These are phyloP conservation scores for Aotearoamyces nothofagi DNA, from an alignment of 2,329 filamentous ascomycete genomes.

Conservation along the genomic window DNA sequence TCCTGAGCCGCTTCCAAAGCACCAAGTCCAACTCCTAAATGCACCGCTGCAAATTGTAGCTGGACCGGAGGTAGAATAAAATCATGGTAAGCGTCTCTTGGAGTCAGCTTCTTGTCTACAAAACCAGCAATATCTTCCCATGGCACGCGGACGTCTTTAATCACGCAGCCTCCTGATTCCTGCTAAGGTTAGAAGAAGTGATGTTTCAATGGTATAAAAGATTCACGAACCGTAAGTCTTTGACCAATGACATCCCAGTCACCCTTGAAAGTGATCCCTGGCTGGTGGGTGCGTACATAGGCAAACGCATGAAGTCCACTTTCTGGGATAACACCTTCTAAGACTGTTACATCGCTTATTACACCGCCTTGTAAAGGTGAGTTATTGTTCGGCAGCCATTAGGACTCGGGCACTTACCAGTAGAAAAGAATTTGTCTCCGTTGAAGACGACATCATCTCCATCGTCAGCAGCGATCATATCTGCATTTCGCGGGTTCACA, in stretches of 20 bases:
- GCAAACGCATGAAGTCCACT: constrained; percentile 1
- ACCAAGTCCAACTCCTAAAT: constrained; percentile 1
- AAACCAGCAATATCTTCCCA: constrained; percentile 1
- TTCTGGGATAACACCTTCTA: constrained; percentile 1
- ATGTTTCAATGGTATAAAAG: background rate
- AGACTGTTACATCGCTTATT: constrained; percentile 2
- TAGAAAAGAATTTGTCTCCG: constrained; percentile 2
- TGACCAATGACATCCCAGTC: constrained; percentile 3
- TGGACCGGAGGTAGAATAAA: constrained; percentile 2
- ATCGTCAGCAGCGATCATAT: constrained; percentile 2
- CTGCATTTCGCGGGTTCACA: constrained; percentile 2
- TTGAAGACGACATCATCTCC: constrained; percentile 2
- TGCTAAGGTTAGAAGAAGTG: no score
- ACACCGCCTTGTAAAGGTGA: constrained; percentile 1
- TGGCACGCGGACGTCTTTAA: constrained; percentile 1
- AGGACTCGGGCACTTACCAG: background rate
- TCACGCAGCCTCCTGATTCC: constrained; percentile 2
- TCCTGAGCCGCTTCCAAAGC: background rate
- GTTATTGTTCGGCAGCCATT: no score
- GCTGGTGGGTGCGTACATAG: constrained; percentile 1
- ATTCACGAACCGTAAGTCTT: constrained; percentile 1
- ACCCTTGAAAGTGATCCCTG: constrained; percentile 1
- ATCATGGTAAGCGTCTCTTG: constrained; percentile 3
- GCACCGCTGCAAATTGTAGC: constrained; percentile 2
- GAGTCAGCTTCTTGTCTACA: constrained; percentile 1